Percentiles rank a stretch among this genome's conserved stretches.
Evolutionary conservation across 805 yeast species (phyloP).

Genomic region (Ogataea philodendri): DNA sequence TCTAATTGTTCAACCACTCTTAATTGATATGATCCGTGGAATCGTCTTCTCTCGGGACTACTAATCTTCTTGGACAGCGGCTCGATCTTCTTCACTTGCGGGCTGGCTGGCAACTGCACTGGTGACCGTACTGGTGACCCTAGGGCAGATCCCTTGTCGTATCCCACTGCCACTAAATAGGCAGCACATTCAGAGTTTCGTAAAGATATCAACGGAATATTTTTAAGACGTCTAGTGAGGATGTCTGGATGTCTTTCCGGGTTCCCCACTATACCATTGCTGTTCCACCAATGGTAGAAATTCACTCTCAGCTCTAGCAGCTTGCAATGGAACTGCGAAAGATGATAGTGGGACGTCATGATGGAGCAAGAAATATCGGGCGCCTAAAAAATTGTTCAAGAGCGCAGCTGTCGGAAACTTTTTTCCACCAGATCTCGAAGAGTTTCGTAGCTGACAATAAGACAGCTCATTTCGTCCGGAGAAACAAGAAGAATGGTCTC

Average conservation of each 20-base stretch:
- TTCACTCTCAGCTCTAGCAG: conserved; percentile 23
- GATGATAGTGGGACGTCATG: conserved; percentile 26
- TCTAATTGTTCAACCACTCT: conserved; percentile 14
- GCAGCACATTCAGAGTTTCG: conserved; percentile 26
- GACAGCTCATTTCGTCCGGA: conserved; percentile 79
- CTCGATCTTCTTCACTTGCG: too few species aligned
- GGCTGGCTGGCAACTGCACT: too few species aligned
- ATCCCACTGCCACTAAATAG: conserved; percentile 13
- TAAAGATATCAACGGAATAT: conserved; percentile 28
- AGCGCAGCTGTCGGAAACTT: conserved; percentile 53
- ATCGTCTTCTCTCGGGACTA: conserved; percentile 2
- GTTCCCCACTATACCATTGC: conserved; percentile 18
- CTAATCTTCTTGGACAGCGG: too few species aligned
- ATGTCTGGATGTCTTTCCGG: conserved; percentile 25
- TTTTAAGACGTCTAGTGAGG: conserved; percentile 27
- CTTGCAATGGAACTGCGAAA: conserved; percentile 21
- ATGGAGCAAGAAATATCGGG: conserved; percentile 4
- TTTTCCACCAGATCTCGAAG: conserved; percentile 67
- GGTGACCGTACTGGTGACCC: too few species aligned
- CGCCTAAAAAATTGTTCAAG: conserved; percentile 5
- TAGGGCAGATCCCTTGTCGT: conserved; percentile 9
- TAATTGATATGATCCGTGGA: conserved; percentile 8
- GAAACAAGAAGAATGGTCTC: conserved; percentile 80
- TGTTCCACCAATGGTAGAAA: conserved; percentile 31
- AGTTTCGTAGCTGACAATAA: conserved; percentile 83